phyloP scores from a whole-genome alignment of 768 basidiomycete genomes.

The Pisolithus orientalis region DNA sequence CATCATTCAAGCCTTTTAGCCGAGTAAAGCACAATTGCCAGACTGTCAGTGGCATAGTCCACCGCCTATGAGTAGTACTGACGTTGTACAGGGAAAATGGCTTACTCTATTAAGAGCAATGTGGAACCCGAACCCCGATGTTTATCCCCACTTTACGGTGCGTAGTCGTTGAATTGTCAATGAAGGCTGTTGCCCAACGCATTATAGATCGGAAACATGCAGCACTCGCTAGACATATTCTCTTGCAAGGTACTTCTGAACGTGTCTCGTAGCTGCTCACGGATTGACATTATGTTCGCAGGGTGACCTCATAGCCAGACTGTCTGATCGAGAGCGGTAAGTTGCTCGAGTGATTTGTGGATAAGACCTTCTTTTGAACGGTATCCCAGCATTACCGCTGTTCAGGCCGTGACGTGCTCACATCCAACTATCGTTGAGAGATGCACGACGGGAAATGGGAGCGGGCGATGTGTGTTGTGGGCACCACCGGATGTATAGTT shows the following conservation, averaged over 20 bases:
- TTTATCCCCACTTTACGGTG: conserved; percentile 81
- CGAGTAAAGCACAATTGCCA: conserved; percentile 71
- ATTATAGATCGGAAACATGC: conserved; percentile 67
- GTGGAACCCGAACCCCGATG: conserved; percentile 74
- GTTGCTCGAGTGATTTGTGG: conserved; percentile 7
- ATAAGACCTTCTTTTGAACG: not conserved
- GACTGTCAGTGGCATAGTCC: conserved; percentile 45
- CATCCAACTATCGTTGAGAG: conserved; percentile 73
- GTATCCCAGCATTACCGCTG: conserved; percentile 59
- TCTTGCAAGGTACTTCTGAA: conserved; percentile 52
- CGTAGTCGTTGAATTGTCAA: conserved; percentile 12
- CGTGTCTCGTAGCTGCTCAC: not conserved
- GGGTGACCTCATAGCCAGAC: conserved; percentile 64
- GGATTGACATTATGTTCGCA: conserved; percentile 18
- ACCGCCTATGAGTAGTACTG: not conserved
- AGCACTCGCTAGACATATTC: conserved; percentile 69
- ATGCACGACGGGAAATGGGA: conserved; percentile 70
- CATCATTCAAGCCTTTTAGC: conserved; percentile 57
- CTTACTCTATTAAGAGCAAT: conserved; percentile 69
- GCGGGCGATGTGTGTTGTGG: conserved; percentile 79
- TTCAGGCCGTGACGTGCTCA: conserved; percentile 87
- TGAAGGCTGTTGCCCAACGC: not conserved
- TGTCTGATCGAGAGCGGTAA: conserved; percentile 54
- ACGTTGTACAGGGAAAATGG: conserved; percentile 63
- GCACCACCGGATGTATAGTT: conserved; percentile 35